Percentiles rank a stretch among this genome's conserved stretches.
phyloP scores from a whole-genome alignment of 2,329 filamentous ascomycete species.

The Penicillium concentricum region DNA sequence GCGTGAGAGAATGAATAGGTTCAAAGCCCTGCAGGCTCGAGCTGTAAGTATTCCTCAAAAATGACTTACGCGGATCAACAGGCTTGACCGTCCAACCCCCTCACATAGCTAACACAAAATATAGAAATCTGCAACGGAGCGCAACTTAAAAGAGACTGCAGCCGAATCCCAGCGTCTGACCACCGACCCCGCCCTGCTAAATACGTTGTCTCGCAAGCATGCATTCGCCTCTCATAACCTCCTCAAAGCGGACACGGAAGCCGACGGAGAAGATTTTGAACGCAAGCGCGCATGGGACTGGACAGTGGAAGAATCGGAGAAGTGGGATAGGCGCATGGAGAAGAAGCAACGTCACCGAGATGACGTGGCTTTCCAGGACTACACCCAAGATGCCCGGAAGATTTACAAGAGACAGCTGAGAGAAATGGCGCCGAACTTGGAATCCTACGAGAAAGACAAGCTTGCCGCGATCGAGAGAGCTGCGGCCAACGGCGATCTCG shows the following conservation, averaged over 20 bases:
- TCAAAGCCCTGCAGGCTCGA: constrained; percentile 82
- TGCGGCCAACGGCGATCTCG: constrained; percentile 77
- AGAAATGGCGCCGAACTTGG: constrained; percentile 72
- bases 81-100: neutral
- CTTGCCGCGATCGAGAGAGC: constrained; percentile 80
- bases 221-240: constrained; percentile 90
- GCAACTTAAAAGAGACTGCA: constrained; percentile 79
- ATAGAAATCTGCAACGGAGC: constrained; percentile 43
- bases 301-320: constrained; percentile 91
- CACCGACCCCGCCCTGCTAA: constrained; percentile 73
- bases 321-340: constrained; percentile 85
- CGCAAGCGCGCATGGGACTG: constrained; percentile 98
- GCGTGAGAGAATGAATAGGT: constrained; percentile 72
- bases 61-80: neutral
- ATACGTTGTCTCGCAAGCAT: constrained; percentile 77
- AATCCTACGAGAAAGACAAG: constrained; percentile 84
- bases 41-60: constrained; percentile 48
- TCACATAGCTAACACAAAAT: constrained; percentile 20
- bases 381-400: constrained; percentile 81
- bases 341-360: constrained; percentile 81
- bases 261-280: constrained; percentile 87
- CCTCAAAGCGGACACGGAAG: constrained; percentile 85
- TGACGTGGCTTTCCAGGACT: constrained; percentile 87
- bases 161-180: constrained; percentile 77
- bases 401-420: constrained; percentile 89